Percentiles rank a stretch among this genome's conserved stretches.
phyloP scores from a whole-genome alignment of 805 yeast species.

The Candida boidinii region DNA sequence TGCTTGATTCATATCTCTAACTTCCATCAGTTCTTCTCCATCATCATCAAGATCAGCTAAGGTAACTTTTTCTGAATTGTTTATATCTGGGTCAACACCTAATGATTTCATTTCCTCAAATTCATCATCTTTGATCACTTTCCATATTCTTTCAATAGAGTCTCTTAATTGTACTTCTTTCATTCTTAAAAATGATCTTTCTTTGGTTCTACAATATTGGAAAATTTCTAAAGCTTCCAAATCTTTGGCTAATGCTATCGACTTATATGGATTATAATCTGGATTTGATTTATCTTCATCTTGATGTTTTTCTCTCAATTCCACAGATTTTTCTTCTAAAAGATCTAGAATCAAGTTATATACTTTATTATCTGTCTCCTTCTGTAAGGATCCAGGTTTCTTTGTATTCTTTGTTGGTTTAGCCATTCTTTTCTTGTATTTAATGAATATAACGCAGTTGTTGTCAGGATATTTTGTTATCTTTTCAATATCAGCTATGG shows the following conservation, averaged over 20 bases:
- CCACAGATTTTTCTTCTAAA: conserved; percentile 50
- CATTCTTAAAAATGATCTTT: conserved; percentile 57
- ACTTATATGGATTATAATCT: conserved; percentile 25
- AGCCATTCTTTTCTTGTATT: conserved; percentile 12
- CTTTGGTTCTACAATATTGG: conserved; percentile 55
- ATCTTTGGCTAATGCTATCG: conserved; percentile 55
- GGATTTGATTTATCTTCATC: conserved; percentile 18
- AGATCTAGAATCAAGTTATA: conserved; percentile 45
- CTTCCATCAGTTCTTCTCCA: conserved; percentile 50
- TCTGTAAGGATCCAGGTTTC: conserved; percentile 19
- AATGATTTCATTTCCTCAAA: conserved; percentile 39
- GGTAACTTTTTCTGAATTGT: conserved; percentile 1
- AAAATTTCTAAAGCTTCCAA: conserved; percentile 42
- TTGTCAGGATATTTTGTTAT: too few relatives aligned
- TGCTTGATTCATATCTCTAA: conserved; percentile 54
- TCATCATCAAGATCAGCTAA: conserved; percentile 13
- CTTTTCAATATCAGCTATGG: too few relatives aligned
- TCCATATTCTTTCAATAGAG: conserved; percentile 52
- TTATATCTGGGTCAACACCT: conserved; percentile 20
- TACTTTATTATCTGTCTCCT: conserved; percentile 46
- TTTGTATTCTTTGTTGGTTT: conserved; percentile 8
- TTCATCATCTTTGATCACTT: conserved; percentile 51
- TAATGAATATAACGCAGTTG: too few relatives aligned
- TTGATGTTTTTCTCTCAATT: conserved; percentile 23
- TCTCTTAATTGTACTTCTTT: conserved; percentile 58